These are phyloP conservation scores for Ilyonectria destructans DNA, from an alignment of 2,329 filamentous ascomycete genomes.

Conservation along the genomic window DNA sequence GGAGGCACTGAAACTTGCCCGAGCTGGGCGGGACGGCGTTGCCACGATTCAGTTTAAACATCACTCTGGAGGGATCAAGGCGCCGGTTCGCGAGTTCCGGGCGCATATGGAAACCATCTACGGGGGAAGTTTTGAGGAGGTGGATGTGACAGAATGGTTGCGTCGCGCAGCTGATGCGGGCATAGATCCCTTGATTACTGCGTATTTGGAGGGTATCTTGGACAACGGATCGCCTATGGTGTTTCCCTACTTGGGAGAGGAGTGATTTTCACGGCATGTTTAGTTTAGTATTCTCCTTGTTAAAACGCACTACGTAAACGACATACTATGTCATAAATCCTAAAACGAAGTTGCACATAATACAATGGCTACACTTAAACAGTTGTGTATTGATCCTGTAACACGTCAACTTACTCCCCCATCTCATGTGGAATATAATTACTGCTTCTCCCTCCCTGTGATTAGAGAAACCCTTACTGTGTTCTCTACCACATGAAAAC, in stretches of 20 bases:
- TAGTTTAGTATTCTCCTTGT: neutral
- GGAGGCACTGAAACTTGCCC: conserved; percentile 15
- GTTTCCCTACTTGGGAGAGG: conserved; percentile 35
- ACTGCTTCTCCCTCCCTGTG: no score
- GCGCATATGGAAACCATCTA: conserved; percentile 32
- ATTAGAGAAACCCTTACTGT: no score
- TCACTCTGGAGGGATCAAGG: conserved; percentile 36
- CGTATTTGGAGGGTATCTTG: conserved; percentile 37
- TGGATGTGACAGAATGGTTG: conserved; percentile 34
- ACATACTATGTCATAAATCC: neutral
- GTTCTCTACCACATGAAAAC: no score
- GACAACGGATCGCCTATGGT: conserved; percentile 30
- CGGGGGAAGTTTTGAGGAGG: conserved; percentile 28
- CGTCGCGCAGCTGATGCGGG: conserved; percentile 28
- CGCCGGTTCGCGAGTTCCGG: conserved; percentile 28
- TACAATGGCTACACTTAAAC: no score
- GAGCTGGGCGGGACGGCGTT: neutral
- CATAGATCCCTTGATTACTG: conserved; percentile 36
- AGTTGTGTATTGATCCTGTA: no score
- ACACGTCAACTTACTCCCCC: no score
- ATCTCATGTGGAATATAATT: no score
- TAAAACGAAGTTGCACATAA: neutral
- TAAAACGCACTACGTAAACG: neutral
- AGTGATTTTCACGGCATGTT: neutral
- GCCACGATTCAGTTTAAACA: conserved; percentile 27